A percentile compares a stretch with the other conserved stretches of the same genome.
These are phyloP conservation scores for Symbiotaphrina buchneri DNA, from an alignment of 495 filamentous ascomycete genomes.

Conservation along the genomic window DNA sequence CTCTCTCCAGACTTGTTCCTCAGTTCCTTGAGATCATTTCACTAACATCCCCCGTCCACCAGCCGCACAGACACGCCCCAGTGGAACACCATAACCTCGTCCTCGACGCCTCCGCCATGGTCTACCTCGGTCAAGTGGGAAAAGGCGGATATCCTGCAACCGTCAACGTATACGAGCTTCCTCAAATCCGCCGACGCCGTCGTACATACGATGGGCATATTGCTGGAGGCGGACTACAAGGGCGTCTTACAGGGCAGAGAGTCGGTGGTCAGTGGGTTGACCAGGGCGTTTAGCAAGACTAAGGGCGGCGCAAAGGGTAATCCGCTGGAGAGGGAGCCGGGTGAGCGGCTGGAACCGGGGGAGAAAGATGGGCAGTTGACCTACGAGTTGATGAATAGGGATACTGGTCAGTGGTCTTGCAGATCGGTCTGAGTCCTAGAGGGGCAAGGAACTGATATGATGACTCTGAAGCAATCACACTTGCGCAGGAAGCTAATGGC, in stretches of 20 bases:
- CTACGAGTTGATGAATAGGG: slow-evolving; percentile 96
- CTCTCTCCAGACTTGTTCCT: neutral
- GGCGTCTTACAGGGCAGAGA: slow-evolving; percentile 65
- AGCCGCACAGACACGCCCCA: slow-evolving; percentile 76
- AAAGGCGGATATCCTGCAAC: slow-evolving; percentile 65
- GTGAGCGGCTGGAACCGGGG: slow-evolving; percentile 34
- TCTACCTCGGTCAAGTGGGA: slow-evolving; percentile 65
- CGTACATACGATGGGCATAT: slow-evolving; percentile 82
- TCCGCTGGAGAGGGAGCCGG: slow-evolving; percentile 31
- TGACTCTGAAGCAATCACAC: slow-evolving; percentile 35
- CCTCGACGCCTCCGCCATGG: slow-evolving; percentile 54
- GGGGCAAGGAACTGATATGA: slow-evolving; percentile 10
- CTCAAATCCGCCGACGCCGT: slow-evolving; percentile 59
- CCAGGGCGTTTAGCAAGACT: slow-evolving; percentile 47
- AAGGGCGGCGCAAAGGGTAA: slow-evolving; percentile 46
- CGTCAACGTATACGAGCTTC: slow-evolving; percentile 47
- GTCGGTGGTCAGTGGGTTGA: slow-evolving; percentile 48
- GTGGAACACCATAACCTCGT: slow-evolving; percentile 62
- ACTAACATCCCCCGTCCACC: neutral
- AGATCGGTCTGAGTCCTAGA: neutral
- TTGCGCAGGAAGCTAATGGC: slow-evolving; percentile 57
- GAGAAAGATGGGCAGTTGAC: slow-evolving; percentile 58
- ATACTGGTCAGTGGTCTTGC: slow-evolving; percentile 30
- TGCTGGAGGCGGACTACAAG: slow-evolving; percentile 98
- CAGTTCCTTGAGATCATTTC: neutral